Base-by-base conservation (phyloP, 805 yeast species). In the Nakazawaea populi region DNA sequence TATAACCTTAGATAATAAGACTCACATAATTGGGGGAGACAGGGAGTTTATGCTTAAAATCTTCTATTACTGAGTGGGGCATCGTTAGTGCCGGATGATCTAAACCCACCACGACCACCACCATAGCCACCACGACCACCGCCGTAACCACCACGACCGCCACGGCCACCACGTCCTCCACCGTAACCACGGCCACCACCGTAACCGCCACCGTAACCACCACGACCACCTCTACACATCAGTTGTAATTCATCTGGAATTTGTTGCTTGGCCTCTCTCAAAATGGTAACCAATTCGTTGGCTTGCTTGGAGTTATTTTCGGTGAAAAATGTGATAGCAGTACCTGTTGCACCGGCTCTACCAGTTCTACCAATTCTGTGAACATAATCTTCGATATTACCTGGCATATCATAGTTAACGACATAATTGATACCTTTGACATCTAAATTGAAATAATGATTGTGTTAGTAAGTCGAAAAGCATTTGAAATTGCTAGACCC, bases 351-450 rank as follows among this genome's bases (percentile, higher is more conserved):
- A 70, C 98, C 98, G 59, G 97, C 99, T 82, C 99, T 89, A 70
- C 99, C 99, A 58, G 99, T 91, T 82, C 97, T 91, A 72, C 99
- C 99, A 66, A 92, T 94, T 76, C 99, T 84, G 72, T 92, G 99
- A 56, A 92, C 97, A 70, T 92, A 92, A 75, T 94, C 98, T 78
- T 94, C 99, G 67, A 91, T 89, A 74, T 92, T 92, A 72, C 89
- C 90, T 66, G 99, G 98, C 91, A 92, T 92, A 71, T 92, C 98
- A 66, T 80, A 89, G 83, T 94, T 94, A 69, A 94, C 79, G 55
- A 94, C 99, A 64, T 76, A 83, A 61, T 91, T 86, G 68, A 94
- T 89, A 70, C 97, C 99, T 79, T 94, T 94, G 72, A 94, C 99
- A 75, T 94, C 99, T 91, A 70, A 50, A 63, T 52, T 51, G 55